Evolutionary conservation across 768 basidiomycete species (phyloP).

Genomic region (Serendipita vermifera): DNA sequence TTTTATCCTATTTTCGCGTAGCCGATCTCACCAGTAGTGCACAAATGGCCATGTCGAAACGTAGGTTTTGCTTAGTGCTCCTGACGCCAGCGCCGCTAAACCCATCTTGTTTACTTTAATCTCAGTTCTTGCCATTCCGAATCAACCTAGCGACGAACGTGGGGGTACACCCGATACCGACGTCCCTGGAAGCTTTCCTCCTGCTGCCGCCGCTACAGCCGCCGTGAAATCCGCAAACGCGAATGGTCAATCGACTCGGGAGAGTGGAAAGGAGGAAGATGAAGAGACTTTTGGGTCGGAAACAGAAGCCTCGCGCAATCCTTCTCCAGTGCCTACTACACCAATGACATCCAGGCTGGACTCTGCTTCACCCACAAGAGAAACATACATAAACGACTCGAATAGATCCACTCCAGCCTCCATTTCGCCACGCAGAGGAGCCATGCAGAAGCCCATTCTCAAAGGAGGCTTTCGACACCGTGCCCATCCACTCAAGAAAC

Average conservation of each 20-base stretch:
- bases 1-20: too few species aligned
- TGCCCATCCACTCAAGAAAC: slow-evolving; percentile 1
- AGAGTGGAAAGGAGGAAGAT: not conserved
- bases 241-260: not conserved
- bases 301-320: not conserved
- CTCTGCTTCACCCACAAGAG: not conserved
- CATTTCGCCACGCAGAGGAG: not conserved
- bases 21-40: too few species aligned
- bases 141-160: too few species aligned
- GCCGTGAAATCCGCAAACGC: too few species aligned
- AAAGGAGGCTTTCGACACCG: not conserved
- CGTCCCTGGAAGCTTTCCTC: too few species aligned
- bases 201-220: too few species aligned
- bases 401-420: not conserved
- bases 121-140: too few species aligned
- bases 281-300: not conserved
- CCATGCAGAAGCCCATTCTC: not conserved
- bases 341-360: not conserved
- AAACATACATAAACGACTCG: not conserved
- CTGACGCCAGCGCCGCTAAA: too few species aligned
- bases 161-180: too few species aligned
- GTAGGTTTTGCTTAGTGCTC: too few species aligned
- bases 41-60: too few species aligned
- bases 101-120: too few species aligned
- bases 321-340: not conserved